Base-by-base conservation (phyloP, 495 filamentous ascomycete species). In the Penicillium lividum region DNA sequence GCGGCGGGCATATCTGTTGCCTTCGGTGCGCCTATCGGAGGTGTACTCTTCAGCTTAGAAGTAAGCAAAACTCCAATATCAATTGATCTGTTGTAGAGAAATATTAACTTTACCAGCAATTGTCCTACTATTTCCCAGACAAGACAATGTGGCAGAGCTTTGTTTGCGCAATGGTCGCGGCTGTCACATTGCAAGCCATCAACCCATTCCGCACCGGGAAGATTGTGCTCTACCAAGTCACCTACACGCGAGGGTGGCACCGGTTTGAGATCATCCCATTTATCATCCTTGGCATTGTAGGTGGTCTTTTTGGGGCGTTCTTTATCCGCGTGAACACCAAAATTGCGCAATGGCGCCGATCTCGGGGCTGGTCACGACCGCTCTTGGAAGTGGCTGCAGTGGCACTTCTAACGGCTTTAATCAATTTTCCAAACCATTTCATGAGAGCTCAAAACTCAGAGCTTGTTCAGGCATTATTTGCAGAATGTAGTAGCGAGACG, bases 91-190 rank as follows among this genome's bases (percentile, higher is more conserved):
- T 25, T 31, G 1, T 46, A 10, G 22, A 22, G 22, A 22, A 22
- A 43, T 62, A 27, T 57, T 68, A 36, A 64, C 51, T 52, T 53
- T 33, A 29, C 7, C 40, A 84, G 83, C 93, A 97, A 81, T 76
- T 98, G 11, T 96, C 92, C 2, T 98, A 98, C 75, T 98, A 98
- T 71, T 98, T 98, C 61, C 94, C 94, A 1, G 94, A 98, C 67
- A 98, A 97, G 70, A 97, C 94, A 1, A 98, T 98, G 94, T 98
- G 94, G 94, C 93, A 97, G 68, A 96, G 91, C 68, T 98, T 98
- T 74, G 94, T 98, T 16, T 97, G 93, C 65, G 94, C 94, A 65
- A 98, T 98, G 93, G 89, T 96, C 10, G 94, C 94, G 15, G 93
- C 95, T 15, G 91, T 98, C 8, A 91, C 91, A 15, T 74, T 98